Conservation (phyloP, 1,139 yeast genomes). For the Pichia sp. region DNA sequence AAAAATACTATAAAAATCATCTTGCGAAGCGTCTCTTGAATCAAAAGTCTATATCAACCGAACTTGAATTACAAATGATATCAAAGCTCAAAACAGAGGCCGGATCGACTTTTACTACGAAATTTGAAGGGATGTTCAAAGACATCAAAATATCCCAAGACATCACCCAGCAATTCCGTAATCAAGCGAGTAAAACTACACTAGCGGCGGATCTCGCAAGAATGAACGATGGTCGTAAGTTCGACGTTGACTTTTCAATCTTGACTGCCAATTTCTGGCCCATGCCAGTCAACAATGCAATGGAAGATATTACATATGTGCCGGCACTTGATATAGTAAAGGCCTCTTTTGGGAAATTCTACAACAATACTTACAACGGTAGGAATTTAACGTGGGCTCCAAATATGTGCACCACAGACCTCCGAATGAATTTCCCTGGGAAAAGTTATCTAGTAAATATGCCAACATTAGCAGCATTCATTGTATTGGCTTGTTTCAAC, state of each 20-base stretch:
- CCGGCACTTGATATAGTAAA: slow-evolving; percentile 41
- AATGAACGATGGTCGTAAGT: slow-evolving; percentile 26
- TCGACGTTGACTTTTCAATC: slow-evolving; percentile 48
- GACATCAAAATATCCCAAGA: slow-evolving; percentile 72
- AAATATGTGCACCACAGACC: slow-evolving; percentile 75
- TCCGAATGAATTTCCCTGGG: slow-evolving; percentile 61
- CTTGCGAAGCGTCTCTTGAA: slow-evolving; percentile 72
- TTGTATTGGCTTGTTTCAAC: slow-evolving; percentile 63
- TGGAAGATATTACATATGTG: slow-evolving; percentile 55
- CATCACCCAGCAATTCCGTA: slow-evolving; percentile 26
- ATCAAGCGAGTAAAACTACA: slow-evolving; percentile 1
- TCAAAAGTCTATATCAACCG: slow-evolving; percentile 33
- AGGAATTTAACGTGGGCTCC: slow-evolving; percentile 81
- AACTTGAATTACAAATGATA: slow-evolving; percentile 43
- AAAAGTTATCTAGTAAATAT: slow-evolving; percentile 75
- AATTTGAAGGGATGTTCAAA: slow-evolving; percentile 83
- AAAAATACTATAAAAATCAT: slow-evolving; percentile 77
- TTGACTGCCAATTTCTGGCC: slow-evolving; percentile 61
- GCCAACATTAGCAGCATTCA: slow-evolving; percentile 76
- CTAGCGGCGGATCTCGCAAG: slow-evolving; percentile 14
- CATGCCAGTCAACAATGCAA: slow-evolving; percentile 54
- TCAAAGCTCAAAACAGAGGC: slow-evolving; percentile 70
- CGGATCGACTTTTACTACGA: slow-evolving; percentile 76
- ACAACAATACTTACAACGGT: slow-evolving; percentile 63
- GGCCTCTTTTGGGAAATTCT: slow-evolving; percentile 45